Conservation (phyloP, 495 filamentous ascomycete species). For the Gamarada debralockiae region DNA sequence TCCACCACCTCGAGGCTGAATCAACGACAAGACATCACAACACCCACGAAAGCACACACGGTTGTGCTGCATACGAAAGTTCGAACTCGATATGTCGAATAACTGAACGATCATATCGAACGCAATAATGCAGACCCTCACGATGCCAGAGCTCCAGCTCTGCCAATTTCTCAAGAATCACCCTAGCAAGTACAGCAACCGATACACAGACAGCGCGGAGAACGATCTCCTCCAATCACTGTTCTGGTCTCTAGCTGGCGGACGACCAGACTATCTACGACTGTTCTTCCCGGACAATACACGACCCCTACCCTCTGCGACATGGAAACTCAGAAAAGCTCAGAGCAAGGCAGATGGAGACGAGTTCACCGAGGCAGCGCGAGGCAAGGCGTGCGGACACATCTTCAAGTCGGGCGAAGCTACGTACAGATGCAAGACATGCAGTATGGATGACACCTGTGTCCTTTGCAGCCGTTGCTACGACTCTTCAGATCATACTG, state of each 20-base stretch:
- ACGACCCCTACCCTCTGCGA: conserved; percentile 39
- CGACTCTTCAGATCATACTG: conserved; percentile 91
- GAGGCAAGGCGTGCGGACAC: conserved; percentile 94
- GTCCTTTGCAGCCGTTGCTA: conserved; percentile 89
- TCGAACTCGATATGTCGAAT: neutral
- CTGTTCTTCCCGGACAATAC: conserved; percentile 76
- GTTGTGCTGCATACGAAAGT: neutral
- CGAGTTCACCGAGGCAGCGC: conserved; percentile 88
- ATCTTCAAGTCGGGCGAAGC: conserved; percentile 92
- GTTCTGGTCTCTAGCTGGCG: conserved; percentile 78
- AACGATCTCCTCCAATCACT: conserved; percentile 70
- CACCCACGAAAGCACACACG: neutral
- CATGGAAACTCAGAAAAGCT: conserved; percentile 74
- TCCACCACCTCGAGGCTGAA: neutral
- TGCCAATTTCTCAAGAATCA: conserved; percentile 71
- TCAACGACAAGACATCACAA: neutral
- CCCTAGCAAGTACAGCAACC: conserved; percentile 62
- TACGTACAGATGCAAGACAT: conserved; percentile 90
- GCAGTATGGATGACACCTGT: conserved; percentile 81
- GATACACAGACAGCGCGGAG: conserved; percentile 66
- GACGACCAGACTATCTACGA: conserved; percentile 65
- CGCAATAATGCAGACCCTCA: conserved; percentile 41
- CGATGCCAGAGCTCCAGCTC: conserved; percentile 75
- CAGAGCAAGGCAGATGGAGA: conserved; percentile 92
- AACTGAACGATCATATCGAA: neutral